These are phyloP conservation scores for Verbascum thapsus DNA, from an alignment of 257 asterid genomes.

Conservation along the genomic window DNA sequence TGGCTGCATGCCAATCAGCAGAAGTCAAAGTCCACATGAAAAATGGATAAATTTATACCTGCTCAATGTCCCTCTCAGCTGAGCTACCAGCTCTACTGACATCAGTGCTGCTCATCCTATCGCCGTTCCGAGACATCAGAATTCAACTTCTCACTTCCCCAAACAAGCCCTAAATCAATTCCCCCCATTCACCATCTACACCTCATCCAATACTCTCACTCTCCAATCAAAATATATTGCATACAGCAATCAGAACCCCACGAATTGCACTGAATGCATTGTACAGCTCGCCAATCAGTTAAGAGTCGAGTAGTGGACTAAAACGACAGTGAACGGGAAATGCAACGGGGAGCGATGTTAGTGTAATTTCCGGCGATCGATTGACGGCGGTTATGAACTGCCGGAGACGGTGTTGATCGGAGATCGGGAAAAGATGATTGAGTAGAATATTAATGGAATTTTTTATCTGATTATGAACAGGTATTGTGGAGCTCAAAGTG, in stretches of 20 bases:
- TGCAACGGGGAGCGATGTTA: constrained; percentile 26
- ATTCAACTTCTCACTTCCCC: constrained; percentile 36
- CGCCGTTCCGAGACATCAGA: constrained; percentile 43
- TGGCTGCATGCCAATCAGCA: constrained; percentile 19
- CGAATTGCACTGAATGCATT: constrained; percentile 28
- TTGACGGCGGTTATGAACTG: constrained; percentile 22
- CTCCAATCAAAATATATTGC: constrained; percentile 14
- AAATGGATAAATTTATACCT: constrained; percentile 41
- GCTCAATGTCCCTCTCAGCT: constrained; percentile 78
- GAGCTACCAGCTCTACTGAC: constrained; percentile 61
- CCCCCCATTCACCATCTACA: constrained; percentile 49
- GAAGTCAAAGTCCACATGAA: constrained; percentile 11
- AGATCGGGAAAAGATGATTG: constrained; percentile 28
- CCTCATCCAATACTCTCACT: constrained; percentile 24
- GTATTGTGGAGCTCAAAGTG: constrained; percentile 28
- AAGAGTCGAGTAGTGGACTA: constrained; percentile 19
- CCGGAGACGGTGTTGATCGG: not conserved
- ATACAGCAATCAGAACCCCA: constrained; percentile 26
- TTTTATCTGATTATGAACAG: constrained; percentile 34
- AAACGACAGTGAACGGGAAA: constrained; percentile 15
- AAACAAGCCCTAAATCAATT: constrained; percentile 45
- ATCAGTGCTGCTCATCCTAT: constrained; percentile 75
- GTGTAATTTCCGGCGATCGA: constrained; percentile 18
- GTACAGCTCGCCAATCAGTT: constrained; percentile 22
- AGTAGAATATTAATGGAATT: constrained; percentile 35